Evolutionary conservation across 108 stramenopile genomes (phyloP), one percentile per base, ranked within the genome.

Genomic region (Thalassiosira profunda): DNA sequence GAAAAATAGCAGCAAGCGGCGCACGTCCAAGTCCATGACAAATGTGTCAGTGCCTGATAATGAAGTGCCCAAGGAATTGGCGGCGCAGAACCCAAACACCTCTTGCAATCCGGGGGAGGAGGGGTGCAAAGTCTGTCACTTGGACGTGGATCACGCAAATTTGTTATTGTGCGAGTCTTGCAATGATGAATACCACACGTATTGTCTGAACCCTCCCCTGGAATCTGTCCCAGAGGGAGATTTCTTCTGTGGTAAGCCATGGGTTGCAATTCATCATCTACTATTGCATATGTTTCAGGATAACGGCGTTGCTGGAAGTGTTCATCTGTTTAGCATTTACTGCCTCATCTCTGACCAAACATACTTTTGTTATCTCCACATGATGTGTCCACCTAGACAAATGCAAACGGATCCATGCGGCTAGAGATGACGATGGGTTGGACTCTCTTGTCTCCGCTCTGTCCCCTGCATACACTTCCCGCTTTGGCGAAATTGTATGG

Each of bases 401-500:
- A 48, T 85, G 84, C 81, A 81, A 80, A 47, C 64, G 51, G 11
- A 38, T 80, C 30, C 61, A 80, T 44, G 46, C 57, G 12, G 15
- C 42, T 29, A 67, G 55, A 30, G 66, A 52, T 36, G 76, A 81
- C 23, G 92, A 89, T 43, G 84, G 86, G 1, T 56, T 91, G 43
- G 89, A 91, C 43, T 40, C 33, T 45, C 58, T 86, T 28, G 90
- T 94, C n/a, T 68, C 66, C 15, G 85, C 88, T 4, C 62, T 94
- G 23, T 70, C 88, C 7, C 86, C 90, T 14, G 7, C 49, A 0
- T 89, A 83, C 53, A 91, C 88, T 23, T 82, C 85, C 7, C 84
- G 88, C 5, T 94, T 94, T 66, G 89, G 88, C 7, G 89, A 91
- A 76, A 81, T 94, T 42, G 84, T 85, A 20, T 94, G 89, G 89